Evolutionary conservation across 2,329 filamentous ascomycete genomes (phyloP).

Genomic region (Sporothrix sp.): DNA sequence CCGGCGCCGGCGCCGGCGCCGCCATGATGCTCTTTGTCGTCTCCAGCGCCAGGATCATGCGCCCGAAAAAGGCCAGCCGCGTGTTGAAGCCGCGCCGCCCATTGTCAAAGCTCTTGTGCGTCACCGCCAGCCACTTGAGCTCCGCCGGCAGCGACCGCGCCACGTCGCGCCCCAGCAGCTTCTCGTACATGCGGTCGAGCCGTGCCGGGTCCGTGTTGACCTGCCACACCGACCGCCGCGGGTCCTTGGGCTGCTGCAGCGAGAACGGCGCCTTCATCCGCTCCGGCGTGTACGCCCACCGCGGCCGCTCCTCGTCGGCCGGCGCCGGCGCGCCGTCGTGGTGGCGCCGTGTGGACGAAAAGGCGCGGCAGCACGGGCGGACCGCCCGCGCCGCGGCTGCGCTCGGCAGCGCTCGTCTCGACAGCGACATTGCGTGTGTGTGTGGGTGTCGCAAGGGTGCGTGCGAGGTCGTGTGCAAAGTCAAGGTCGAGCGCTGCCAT

Average conservation of each 20-base stretch:
- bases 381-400: not conserved
- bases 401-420: slow-evolving; percentile 25
- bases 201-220: slow-evolving; percentile 67
- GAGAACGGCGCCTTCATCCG: slow-evolving; percentile 61
- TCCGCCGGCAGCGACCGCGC: slow-evolving; percentile 74
- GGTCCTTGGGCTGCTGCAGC: slow-evolving; percentile 47
- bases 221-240: slow-evolving; percentile 44
- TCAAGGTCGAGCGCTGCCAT: not conserved
- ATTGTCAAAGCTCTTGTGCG: slow-evolving; percentile 97
- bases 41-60: slow-evolving; percentile 22
- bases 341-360: not conserved
- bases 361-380: not conserved
- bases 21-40: slow-evolving; percentile 22
- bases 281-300: slow-evolving; percentile 63
- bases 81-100: slow-evolving; percentile 92
- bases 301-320: slow-evolving; percentile 31
- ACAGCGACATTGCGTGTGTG: slow-evolving; percentile 7
- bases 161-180: slow-evolving; percentile 63
- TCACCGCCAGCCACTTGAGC: slow-evolving; percentile 92
- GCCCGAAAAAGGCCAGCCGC: slow-evolving; percentile 68
- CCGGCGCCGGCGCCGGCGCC: not conserved
- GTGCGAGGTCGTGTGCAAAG: not conserved
- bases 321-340: not conserved
- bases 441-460: not conserved
- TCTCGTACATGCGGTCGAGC: slow-evolving; percentile 69